Base-by-base conservation (phyloP, 306 rosid genomes). In the Malus asiatica region DNA sequence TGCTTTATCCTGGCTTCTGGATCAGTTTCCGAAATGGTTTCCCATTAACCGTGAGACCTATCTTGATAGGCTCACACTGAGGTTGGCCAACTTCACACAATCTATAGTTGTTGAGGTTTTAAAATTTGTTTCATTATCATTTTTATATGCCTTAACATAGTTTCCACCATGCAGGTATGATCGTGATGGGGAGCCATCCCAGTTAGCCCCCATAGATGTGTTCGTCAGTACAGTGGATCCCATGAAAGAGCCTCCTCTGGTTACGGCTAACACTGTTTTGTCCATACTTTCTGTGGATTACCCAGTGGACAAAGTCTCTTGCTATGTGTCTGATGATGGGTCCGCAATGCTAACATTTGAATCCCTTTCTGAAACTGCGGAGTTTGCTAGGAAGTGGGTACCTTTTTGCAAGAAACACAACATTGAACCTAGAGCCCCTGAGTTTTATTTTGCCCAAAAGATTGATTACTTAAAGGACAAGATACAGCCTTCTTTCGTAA, bases 151-250 rank as follows among this genome's bases (percentile, higher is more conserved):
- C 27, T 79, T 76, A 86, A 53, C 46, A 22, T 78, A 20, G 67
- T 74, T 71, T 83, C 77, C 77, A 53, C 69, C 53, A 13, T 86
- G 76, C 81, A 96, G 99, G 76, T 96, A 84, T 76, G 99, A 96
- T 78, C 93, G 99, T 8, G 99, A 96, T 4, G 99, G 99, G 80
- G 99, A 96, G 70, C 97, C 93, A 59, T 96, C 99, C 5, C 99
- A 96, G 79, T 76, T 96, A 82, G 97, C 88, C 83, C 98, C 98
- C 46, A 91, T 96, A 8, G 99, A 96, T 78, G 63, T 96, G 70
- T 96, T 96, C 57, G 99, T 96, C 8, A 96, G 99, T 89, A 96
- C 99, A 15, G 99, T 96, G 89, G 99, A 96, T 87, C 99, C 99
- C 75, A 97, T 96, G 80, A 96, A 96, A 84, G 99, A 96, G 89